phyloP scores from a whole-genome alignment of 495 filamentous ascomycete genomes.

The Hypoxylon cercidicola region DNA sequence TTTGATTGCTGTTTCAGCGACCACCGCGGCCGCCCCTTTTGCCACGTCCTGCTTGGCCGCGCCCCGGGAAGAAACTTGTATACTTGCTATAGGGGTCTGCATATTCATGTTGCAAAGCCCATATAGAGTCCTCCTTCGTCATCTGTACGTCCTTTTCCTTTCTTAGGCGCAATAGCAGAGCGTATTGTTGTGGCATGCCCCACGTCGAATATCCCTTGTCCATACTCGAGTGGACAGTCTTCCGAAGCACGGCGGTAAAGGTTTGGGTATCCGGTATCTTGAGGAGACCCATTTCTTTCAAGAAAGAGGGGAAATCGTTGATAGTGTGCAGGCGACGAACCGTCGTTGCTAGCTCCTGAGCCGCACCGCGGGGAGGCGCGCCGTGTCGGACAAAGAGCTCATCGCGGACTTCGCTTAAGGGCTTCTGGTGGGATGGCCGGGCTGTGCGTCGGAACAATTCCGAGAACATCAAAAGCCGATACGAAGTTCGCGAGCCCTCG shows the following conservation, averaged over 20 bases:
- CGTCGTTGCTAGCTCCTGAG: slow-evolving; percentile 50
- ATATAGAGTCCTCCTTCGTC: slow-evolving; percentile 1
- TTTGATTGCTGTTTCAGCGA: not conserved
- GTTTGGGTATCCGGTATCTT: slow-evolving; percentile 32
- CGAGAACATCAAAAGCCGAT: slow-evolving; percentile 64
- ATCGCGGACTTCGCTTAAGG: slow-evolving; percentile 52
- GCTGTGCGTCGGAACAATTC: slow-evolving; percentile 60
- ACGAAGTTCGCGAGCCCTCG: slow-evolving; percentile 57
- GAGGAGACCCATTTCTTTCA: slow-evolving; percentile 55
- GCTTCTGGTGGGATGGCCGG: slow-evolving; percentile 48
- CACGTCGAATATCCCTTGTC: slow-evolving; percentile 53
- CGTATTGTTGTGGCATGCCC: slow-evolving; percentile 4
- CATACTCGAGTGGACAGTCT: slow-evolving; percentile 52
- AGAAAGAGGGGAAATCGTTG: slow-evolving; percentile 55
- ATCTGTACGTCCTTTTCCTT: slow-evolving; percentile 14
- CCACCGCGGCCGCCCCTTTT: not conserved
- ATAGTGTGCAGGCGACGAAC: slow-evolving; percentile 58
- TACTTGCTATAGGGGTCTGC: not conserved
- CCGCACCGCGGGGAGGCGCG: slow-evolving; percentile 54
- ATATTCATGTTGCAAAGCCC: not conserved
- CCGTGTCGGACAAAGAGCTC: slow-evolving; percentile 61
- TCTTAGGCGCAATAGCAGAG: slow-evolving; percentile 9
- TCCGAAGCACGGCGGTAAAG: slow-evolving; percentile 53
- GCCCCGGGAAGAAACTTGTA: slow-evolving; percentile 13
- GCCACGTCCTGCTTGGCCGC: not conserved